Evolutionary conservation across 345 rosid genomes (phyloP).

Genomic region (Viola odorata): DNA sequence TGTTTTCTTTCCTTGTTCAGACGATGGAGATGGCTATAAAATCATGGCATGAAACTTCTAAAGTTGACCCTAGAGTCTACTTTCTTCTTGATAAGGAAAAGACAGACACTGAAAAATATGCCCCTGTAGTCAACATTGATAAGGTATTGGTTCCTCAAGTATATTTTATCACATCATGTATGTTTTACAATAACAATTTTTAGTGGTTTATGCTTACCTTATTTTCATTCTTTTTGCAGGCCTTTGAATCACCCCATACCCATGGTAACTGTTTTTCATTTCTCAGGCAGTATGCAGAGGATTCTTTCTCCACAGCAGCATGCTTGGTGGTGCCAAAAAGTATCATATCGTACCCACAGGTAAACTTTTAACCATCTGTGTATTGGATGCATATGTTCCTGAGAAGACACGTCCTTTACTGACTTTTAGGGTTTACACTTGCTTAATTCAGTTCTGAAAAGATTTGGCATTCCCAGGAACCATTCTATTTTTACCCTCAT

Average conservation of each 20-base stretch:
- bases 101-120: constrained; percentile 69
- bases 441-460: too few species aligned
- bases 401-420: background rate
- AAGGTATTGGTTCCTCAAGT: constrained; percentile 41
- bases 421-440: too few species aligned
- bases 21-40: constrained; percentile 79
- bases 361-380: constrained; percentile 14
- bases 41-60: constrained; percentile 77
- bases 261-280: constrained; percentile 76
- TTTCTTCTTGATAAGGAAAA: constrained; percentile 76
- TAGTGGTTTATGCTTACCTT: background rate
- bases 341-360: constrained; percentile 93
- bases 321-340: constrained; percentile 77
- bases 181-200: background rate
- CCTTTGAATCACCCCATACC: constrained; percentile 88
- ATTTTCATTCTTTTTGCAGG: constrained; percentile 45
- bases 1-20: constrained; percentile 62
- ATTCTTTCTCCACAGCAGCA: constrained; percentile 81
- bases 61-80: constrained; percentile 71
- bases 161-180: background rate
- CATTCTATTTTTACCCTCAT: too few species aligned
- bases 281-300: constrained; percentile 84
- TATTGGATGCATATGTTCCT: background rate
- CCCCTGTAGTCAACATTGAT: constrained; percentile 80
- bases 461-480: too few species aligned